Evolutionary conservation across 2,329 filamentous ascomycete genomes (phyloP).

Genomic region (Neurospora crassa): DNA sequence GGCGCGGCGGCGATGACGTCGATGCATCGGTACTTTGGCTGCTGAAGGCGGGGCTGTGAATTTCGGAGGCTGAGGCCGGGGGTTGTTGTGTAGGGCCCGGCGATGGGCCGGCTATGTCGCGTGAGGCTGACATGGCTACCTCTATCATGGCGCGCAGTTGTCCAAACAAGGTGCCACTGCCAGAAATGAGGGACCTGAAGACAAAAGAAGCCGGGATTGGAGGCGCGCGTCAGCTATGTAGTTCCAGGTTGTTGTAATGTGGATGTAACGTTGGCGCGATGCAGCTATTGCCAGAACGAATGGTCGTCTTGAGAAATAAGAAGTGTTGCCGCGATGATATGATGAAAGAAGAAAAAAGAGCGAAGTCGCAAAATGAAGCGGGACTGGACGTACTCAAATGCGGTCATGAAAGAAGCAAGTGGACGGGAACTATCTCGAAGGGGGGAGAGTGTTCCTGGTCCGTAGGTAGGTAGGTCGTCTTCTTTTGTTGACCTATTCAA

Average conservation of each 20-base stretch:
- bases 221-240: slow-evolving; percentile 9
- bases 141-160: slow-evolving; percentile 19
- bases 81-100: slow-evolving; percentile 1
- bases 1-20: neutral
- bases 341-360: neutral
- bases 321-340: slow-evolving; percentile 15
- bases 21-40: neutral
- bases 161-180: slow-evolving; percentile 16
- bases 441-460: neutral
- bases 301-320: neutral
- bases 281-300: neutral
- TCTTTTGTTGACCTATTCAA: neutral
- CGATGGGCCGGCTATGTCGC: slow-evolving; percentile 5
- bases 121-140: slow-evolving; percentile 15
- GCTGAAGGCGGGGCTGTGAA: neutral
- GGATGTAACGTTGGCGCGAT: neutral
- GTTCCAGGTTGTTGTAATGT: neutral
- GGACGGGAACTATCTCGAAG: neutral
- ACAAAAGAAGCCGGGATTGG: neutral
- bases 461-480: neutral
- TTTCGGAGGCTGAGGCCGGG: neutral
- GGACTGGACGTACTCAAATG: neutral
- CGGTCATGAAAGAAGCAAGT: neutral
- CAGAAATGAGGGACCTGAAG: slow-evolving; percentile 16
- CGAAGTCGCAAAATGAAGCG: neutral